Base-by-base conservation (phyloP, 2,329 filamentous ascomycete species). In the Epichloe sp. region DNA sequence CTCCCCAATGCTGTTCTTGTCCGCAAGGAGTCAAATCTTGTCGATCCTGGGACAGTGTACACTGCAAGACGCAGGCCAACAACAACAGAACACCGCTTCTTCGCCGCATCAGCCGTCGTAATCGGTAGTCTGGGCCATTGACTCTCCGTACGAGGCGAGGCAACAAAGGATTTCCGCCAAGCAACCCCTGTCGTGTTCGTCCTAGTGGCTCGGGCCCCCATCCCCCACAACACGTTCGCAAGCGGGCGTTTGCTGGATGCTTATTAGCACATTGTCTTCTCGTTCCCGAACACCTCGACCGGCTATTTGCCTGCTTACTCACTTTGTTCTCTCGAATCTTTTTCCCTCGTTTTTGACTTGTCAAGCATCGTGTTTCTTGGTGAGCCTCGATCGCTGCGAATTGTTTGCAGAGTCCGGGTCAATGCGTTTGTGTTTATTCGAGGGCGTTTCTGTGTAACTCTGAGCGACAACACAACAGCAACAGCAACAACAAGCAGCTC, bases 51-150 rank as follows among this genome's bases (percentile, higher is more conserved):
- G 26, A 31, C 8, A 31, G 26, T 31, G 8, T 31, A 31, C 26
- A 31, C 26, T 31, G 26, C 26, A 31, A 10, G 26, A 31, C 26
- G 8, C 26, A 31, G 26, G 26, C 26, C 26, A 31, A 7, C 34
- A 40, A 17, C 42, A 45, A 41, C 38, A 35, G n/a, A 38, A 38
- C 31, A 41, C 37, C 44, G 44, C 44, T 51, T 21, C 49, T 51
- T 23, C 49, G 49, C 44, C 44, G 49, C 49, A 49, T 31, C 17
- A 49, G 37, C 44, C 26, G 47, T 50, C 51, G 51, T 50, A 50
- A 52, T 45, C 47, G n/a, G 31, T 43, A 12, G 23, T 1, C 11
- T 14, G 41, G 19, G 7, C 4, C 10, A 12, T 42, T 42, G 40
- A 11, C 21, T 19, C 40, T 42, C 17, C 21, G 40, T 26, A 43